Conservation (phyloP, 495 filamentous ascomycete species). For the Apiosordaria backusii region DNA sequence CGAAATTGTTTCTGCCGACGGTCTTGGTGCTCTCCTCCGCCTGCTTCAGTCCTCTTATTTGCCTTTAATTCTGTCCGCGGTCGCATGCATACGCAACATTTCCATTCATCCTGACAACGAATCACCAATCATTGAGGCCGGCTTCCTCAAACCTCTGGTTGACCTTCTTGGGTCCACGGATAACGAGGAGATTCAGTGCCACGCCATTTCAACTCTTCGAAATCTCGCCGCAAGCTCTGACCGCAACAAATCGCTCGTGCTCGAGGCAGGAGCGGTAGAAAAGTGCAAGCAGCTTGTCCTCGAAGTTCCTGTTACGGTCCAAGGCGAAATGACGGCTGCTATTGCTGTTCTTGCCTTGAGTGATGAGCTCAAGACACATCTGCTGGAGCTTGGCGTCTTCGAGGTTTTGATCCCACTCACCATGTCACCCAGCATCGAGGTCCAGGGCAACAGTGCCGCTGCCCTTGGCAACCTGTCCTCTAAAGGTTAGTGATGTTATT, state of each 20-base stretch:
- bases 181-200: slow-evolving; percentile 98
- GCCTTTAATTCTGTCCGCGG: slow-evolving; percentile 91
- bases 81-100: slow-evolving; percentile 97
- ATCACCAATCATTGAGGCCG: slow-evolving; percentile 98
- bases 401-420: slow-evolving; percentile 95
- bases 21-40: slow-evolving; percentile 76
- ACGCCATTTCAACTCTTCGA: slow-evolving; percentile 93
- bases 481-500: slow-evolving; percentile 64
- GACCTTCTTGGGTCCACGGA: slow-evolving; percentile 92
- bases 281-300: slow-evolving; percentile 97
- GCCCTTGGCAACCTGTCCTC: slow-evolving; percentile 93
- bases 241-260: slow-evolving; percentile 90
- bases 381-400: slow-evolving; percentile 91
- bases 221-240: slow-evolving; percentile 97
- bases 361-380: slow-evolving; percentile 88
- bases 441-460: slow-evolving; percentile 96
- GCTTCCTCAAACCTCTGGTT: slow-evolving; percentile 88
- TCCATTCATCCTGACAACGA: slow-evolving; percentile 98
- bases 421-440: slow-evolving; percentile 91
- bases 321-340: slow-evolving; percentile 98
- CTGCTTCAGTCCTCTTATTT: slow-evolving; percentile 93
- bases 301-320: slow-evolving; percentile 87
- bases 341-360: slow-evolving; percentile 96
- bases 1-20: slow-evolving; percentile 87
- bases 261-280: slow-evolving; percentile 94